phyloP scores from a whole-genome alignment of 257 asterid species.

The Mentha longifolia region DNA sequence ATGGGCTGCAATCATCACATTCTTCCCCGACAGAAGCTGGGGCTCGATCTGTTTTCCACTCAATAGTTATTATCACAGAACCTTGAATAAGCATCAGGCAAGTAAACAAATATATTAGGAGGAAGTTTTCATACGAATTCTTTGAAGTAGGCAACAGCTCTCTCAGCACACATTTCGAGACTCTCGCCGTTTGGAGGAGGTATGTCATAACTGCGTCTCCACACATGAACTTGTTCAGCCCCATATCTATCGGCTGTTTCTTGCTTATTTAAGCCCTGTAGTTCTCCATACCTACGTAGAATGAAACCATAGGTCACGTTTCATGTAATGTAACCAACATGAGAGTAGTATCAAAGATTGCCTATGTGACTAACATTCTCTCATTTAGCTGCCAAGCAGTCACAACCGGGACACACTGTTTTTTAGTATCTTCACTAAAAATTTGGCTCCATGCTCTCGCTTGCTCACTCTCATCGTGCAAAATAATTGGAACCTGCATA shows the following conservation, averaged over 20 bases:
- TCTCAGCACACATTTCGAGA: constrained; percentile 97
- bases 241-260: constrained; percentile 98
- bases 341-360: not conserved
- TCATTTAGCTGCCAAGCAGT: constrained; percentile 99
- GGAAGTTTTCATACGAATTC: constrained; percentile 54
- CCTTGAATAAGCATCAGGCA: constrained; percentile 10
- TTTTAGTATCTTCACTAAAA: constrained; percentile 85
- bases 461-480: constrained; percentile 83
- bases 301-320: constrained; percentile 12
- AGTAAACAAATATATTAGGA: not conserved
- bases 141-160: constrained; percentile 95
- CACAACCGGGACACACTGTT: constrained; percentile 89
- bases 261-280: constrained; percentile 95
- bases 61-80: constrained; percentile 23
- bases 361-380: constrained; percentile 67
- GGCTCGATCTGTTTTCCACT: constrained; percentile 81
- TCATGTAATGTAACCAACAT: not conserved
- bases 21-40: constrained; percentile 71
- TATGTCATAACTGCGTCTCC: constrained; percentile 95
- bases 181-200: constrained; percentile 99
- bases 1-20: constrained; percentile 97
- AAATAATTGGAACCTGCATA: constrained; percentile 82
- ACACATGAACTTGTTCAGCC: constrained; percentile 84
- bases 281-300: constrained; percentile 84
- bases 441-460: constrained; percentile 89